Percentiles rank a stretch among this genome's conserved stretches.
Evolutionary conservation across 345 rosid species (phyloP).

Genomic region (Boechera stricta): DNA sequence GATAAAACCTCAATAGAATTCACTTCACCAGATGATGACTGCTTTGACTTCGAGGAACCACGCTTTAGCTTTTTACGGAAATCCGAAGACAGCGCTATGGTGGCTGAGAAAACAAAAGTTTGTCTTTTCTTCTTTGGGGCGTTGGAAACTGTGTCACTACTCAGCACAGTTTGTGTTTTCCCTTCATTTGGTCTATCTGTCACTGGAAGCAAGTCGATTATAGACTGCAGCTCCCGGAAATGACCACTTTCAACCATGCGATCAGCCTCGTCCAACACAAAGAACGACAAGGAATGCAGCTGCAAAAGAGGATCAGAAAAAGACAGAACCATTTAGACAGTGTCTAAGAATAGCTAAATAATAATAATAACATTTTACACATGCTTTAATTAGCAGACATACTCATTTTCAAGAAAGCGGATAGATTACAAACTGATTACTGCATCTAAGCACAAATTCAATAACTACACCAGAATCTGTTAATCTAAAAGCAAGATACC

Average conservation of each 20-base stretch:
- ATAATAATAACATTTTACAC: constrained; percentile 4
- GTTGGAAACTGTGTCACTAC: constrained; percentile 62
- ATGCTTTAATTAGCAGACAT: constrained; percentile 3
- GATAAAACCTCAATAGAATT: constrained; percentile 89
- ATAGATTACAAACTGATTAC: constrained; percentile 11
- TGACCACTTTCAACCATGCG: constrained; percentile 96
- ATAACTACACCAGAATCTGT: neutral
- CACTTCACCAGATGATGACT: constrained; percentile 55
- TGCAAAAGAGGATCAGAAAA: constrained; percentile 49
- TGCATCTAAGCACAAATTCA: neutral
- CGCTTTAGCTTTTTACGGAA: constrained; percentile 94
- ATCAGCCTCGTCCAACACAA: constrained; percentile 98
- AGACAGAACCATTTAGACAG: constrained; percentile 28
- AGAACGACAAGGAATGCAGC: constrained; percentile 91
- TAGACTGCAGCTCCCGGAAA: constrained; percentile 93
- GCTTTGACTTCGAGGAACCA: constrained; percentile 67
- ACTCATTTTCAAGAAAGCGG: constrained; percentile 9
- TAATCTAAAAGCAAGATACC: constrained; percentile 23
- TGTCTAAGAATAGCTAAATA: constrained; percentile 1
- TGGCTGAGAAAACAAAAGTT: constrained; percentile 95
- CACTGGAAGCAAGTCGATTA: constrained; percentile 88
- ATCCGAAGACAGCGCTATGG: constrained; percentile 87
- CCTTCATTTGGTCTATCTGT: constrained; percentile 53
- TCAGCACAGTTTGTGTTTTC: constrained; percentile 55
- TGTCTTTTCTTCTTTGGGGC: constrained; percentile 85